phyloP scores from a whole-genome alignment of 179 eudicot species.

The Carnegiea gigantea region DNA sequence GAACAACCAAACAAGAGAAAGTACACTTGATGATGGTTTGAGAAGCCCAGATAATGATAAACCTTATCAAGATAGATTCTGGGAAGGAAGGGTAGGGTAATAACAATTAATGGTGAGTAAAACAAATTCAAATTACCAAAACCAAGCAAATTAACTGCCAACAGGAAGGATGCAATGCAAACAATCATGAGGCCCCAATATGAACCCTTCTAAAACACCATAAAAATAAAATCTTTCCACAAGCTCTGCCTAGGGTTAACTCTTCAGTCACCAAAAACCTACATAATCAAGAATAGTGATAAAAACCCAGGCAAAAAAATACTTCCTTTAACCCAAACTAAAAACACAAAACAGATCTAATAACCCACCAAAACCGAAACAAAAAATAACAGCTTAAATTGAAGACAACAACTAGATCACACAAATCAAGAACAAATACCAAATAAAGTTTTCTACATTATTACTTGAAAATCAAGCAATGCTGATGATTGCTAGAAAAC shows the following conservation, averaged over 20 bases:
- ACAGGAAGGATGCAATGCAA: no score
- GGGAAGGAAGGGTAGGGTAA: no score
- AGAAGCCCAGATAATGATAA: background rate
- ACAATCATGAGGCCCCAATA: no score
- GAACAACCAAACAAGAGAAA: background rate
- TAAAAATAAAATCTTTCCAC: conserved; percentile 22
- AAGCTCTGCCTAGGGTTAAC: background rate
- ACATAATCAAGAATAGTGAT: no score
- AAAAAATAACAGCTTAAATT: conserved; percentile 18
- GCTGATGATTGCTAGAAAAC: conserved; percentile 9
- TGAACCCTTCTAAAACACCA: background rate
- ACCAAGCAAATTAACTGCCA: background rate
- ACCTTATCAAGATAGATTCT: no score
- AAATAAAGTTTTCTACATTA: conserved; percentile 11
- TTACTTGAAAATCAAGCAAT: conserved; percentile 34
- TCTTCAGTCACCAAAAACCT: no score
- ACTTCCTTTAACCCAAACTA: background rate
- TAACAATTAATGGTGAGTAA: background rate
- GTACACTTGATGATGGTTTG: conserved; percentile 13
- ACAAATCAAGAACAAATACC: background rate
- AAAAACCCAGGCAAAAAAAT: no score
- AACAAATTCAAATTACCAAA: background rate
- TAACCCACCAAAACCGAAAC: conserved; percentile 1
- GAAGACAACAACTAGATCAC: conserved; percentile 23
- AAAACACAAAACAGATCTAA: conserved; percentile 32